Evolutionary conservation across 2,329 filamentous ascomycete genomes (phyloP).

Genomic region (Canariomyces notabilis): DNA sequence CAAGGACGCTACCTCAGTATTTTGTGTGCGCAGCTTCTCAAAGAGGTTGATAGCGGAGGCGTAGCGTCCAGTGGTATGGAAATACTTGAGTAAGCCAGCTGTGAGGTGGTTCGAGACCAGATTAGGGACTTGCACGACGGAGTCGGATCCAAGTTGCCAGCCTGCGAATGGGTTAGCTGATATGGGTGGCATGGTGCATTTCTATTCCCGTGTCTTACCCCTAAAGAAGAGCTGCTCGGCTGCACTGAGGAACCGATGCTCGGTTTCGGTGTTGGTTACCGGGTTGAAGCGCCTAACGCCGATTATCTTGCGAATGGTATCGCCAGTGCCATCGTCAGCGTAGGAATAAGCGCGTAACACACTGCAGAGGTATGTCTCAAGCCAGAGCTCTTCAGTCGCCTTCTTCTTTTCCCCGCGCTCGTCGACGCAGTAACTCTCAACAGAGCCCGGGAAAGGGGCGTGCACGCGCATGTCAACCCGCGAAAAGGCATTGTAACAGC

Average conservation of each 20-base stretch:
- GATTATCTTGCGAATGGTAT: conserved; percentile 93
- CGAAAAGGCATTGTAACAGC: conserved; percentile 98
- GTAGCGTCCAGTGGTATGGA: conserved; percentile 90
- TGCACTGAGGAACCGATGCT: conserved; percentile 91
- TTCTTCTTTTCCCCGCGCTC: conserved; percentile 93
- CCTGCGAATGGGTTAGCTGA: conserved; percentile 45
- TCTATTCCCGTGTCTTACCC: conserved; percentile 72
- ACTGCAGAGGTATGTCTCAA: conserved; percentile 95
- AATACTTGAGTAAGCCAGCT: conserved; percentile 88
- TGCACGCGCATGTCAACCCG: conserved; percentile 97
- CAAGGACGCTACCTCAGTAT: conserved; percentile 89
- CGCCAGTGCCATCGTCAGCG: conserved; percentile 89
- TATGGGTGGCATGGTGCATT: conserved; percentile 36
- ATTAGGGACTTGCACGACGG: conserved; percentile 94
- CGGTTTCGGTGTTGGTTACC: conserved; percentile 94
- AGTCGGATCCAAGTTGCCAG: conserved; percentile 93
- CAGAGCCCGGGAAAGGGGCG: conserved; percentile 91
- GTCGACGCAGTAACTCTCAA: conserved; percentile 96
- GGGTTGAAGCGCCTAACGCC: conserved; percentile 97
- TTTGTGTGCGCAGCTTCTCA: conserved; percentile 85
- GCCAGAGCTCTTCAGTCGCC: conserved; percentile 89
- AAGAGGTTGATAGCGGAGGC: conserved; percentile 96
- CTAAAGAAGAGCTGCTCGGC: conserved; percentile 94
- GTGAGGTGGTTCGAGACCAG: conserved; percentile 94
- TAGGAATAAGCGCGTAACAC: conserved; percentile 94